Conservation (phyloP, 768 basidiomycete species). For the Hygrophoropsis aurantiaca region DNA sequence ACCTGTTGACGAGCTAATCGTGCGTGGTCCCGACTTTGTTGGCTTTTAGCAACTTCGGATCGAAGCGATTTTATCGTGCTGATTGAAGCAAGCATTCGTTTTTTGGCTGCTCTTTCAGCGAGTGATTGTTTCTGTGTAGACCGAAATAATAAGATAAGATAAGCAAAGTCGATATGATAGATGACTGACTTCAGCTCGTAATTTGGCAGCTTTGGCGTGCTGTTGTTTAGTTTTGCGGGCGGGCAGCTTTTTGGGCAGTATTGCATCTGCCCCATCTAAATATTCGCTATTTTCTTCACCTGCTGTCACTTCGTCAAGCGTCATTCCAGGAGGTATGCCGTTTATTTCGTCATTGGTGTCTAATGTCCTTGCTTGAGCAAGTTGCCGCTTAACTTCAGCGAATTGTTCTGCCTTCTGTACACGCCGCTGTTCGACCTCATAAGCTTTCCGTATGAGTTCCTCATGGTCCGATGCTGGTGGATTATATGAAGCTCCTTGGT, state of each 20-base stretch:
- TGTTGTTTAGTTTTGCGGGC: constrained; percentile 63
- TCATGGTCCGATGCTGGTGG: constrained; percentile 74
- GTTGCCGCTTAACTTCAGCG: constrained; percentile 52
- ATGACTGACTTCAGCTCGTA: constrained; percentile 59
- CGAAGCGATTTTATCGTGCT: constrained; percentile 54
- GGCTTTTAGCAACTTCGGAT: constrained; percentile 35
- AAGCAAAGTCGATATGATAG: not conserved
- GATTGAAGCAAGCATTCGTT: constrained; percentile 61
- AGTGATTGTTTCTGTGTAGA: constrained; percentile 58
- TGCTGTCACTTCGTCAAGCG: constrained; percentile 44
- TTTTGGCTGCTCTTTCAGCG: constrained; percentile 56
- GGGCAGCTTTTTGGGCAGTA: constrained; percentile 40
- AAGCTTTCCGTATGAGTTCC: constrained; percentile 66
- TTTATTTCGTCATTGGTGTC: constrained; percentile 30
- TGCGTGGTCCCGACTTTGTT: constrained; percentile 38
- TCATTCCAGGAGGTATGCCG: constrained; percentile 65
- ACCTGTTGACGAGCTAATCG: constrained; percentile 39
- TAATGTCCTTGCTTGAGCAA: constrained; percentile 45
- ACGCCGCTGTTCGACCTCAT: constrained; percentile 61
- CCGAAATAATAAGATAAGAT: too few relatives aligned
- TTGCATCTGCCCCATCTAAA: constrained; percentile 30
- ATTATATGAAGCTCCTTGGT: constrained; percentile 88
- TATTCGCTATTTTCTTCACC: too few relatives aligned
- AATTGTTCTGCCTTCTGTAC: constrained; percentile 53
- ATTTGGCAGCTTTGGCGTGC: constrained; percentile 61